phyloP scores from a whole-genome alignment of 2,329 filamentous ascomycete genomes.

The Pestalotiopsis sp. region DNA sequence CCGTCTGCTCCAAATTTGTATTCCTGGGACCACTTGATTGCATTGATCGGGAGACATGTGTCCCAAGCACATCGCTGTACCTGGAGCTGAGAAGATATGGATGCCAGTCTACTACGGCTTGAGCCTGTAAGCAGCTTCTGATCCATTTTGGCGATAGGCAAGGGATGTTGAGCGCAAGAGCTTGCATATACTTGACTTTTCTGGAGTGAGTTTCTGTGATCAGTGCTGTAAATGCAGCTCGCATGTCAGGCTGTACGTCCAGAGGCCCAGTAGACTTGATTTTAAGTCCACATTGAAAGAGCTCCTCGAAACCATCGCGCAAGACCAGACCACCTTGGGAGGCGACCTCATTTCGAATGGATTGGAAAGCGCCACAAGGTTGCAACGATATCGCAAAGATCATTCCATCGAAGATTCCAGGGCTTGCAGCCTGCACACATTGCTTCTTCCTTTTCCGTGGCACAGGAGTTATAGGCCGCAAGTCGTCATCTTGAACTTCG shows the following conservation, averaged over 20 bases:
- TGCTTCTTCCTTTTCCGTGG: too few relatives aligned
- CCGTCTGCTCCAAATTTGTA: too few relatives aligned
- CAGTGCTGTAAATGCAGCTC: constrained; percentile 75
- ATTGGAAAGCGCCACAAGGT: too few relatives aligned
- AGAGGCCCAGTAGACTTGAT: constrained; percentile 55
- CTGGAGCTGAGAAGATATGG: constrained; percentile 86
- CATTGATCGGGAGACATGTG: too few relatives aligned
- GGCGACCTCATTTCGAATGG: too few relatives aligned
- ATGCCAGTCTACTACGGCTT: constrained; percentile 67
- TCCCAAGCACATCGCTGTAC: constrained; percentile 70
- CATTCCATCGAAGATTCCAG: too few relatives aligned
- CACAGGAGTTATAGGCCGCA: too few relatives aligned
- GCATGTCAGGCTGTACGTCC: too few relatives aligned
- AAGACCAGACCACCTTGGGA: constrained; percentile 66
- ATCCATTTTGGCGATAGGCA: constrained; percentile 85
- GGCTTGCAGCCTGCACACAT: too few relatives aligned
- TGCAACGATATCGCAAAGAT: too few relatives aligned
- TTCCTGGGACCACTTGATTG: too few relatives aligned
- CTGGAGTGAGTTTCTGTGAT: constrained; percentile 85
- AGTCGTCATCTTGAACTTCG: too few relatives aligned
- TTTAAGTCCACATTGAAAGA: constrained; percentile 63
- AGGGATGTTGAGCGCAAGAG: constrained; percentile 82
- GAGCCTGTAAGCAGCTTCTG: constrained; percentile 64
- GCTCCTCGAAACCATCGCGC: constrained; percentile 73
- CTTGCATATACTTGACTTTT: constrained; percentile 91